A percentile compares a stretch with the other conserved stretches of the same genome.
These are phyloP conservation scores for Sequoia sempervirens DNA, from an alignment of 75 land plant genomes.

Conservation along the genomic window DNA sequence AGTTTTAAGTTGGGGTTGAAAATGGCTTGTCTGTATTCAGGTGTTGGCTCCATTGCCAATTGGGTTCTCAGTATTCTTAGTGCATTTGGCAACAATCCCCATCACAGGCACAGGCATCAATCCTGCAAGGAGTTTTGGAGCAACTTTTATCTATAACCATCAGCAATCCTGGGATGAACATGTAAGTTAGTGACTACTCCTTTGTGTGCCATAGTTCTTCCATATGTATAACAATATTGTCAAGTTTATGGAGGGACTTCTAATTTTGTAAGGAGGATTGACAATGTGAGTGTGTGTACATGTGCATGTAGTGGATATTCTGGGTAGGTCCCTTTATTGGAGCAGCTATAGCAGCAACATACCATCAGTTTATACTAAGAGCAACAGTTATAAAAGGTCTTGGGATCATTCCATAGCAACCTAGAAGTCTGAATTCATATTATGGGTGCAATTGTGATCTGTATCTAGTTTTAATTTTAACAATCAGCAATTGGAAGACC, in stretches of 20 bases:
- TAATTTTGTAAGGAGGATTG: too few species aligned
- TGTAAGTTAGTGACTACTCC: conserved; percentile 17
- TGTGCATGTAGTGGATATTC: conserved; percentile 41
- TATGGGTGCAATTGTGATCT: not conserved
- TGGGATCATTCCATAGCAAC: conserved; percentile 33
- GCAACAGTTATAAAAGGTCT: conserved; percentile 38
- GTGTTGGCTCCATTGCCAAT: conserved; percentile 43
- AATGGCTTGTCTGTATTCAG: conserved; percentile 1
- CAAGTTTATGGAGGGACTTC: not conserved
- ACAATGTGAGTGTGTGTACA: not conserved
- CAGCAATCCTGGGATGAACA: conserved; percentile 30
- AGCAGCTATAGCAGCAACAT: conserved; percentile 37
- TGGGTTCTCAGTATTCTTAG: conserved; percentile 50
- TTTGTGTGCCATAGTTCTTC: not conserved
- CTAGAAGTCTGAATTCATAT: not conserved
- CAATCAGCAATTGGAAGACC: too few species aligned
- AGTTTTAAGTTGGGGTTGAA: too few species aligned
- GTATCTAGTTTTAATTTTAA: not conserved
- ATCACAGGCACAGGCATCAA: conserved; percentile 50
- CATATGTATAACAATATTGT: too few species aligned
- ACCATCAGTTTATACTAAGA: conserved; percentile 39
- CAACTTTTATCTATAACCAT: conserved; percentile 30
- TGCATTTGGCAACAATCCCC: conserved; percentile 44
- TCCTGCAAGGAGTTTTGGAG: conserved; percentile 43
- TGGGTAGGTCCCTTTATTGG: conserved; percentile 54